phyloP scores from a whole-genome alignment of 306 rosid species.

The Prosopis cineraria region DNA sequence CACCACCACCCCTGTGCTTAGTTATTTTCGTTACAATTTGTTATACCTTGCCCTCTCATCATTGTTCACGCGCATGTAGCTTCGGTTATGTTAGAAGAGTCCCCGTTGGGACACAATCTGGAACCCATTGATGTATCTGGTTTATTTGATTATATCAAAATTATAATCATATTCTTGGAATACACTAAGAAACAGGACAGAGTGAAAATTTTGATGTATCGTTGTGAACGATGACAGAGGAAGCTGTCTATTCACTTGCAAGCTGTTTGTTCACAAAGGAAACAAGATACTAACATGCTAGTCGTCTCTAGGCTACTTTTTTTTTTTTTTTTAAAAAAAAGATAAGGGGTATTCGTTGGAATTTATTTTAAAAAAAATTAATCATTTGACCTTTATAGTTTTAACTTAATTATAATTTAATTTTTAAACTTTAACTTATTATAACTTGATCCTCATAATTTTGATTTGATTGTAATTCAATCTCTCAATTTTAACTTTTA shows the following conservation, averaged over 20 bases:
- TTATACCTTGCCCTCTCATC: conserved; percentile 11
- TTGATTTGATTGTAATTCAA: no score
- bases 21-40: conserved; percentile 26
- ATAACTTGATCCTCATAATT: no score
- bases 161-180: background rate
- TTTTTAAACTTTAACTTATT: no score
- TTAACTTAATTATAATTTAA: no score
- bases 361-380: no score
- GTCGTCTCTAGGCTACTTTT: background rate
- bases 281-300: background rate
- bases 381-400: no score
- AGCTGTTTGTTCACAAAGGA: background rate
- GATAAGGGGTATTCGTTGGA: background rate
- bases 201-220: background rate
- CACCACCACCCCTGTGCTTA: conserved; percentile 19
- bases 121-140: conserved; percentile 15
- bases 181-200: background rate
- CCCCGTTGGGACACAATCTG: conserved; percentile 26
- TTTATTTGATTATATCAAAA: background rate
- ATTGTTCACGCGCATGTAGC: conserved; percentile 12
- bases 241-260: background rate
- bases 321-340: no score
- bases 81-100: conserved; percentile 29
- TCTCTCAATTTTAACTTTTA: no score
- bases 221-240: background rate